phyloP scores from a whole-genome alignment of 1,139 yeast genomes.

The Candida sanyaensis region DNA sequence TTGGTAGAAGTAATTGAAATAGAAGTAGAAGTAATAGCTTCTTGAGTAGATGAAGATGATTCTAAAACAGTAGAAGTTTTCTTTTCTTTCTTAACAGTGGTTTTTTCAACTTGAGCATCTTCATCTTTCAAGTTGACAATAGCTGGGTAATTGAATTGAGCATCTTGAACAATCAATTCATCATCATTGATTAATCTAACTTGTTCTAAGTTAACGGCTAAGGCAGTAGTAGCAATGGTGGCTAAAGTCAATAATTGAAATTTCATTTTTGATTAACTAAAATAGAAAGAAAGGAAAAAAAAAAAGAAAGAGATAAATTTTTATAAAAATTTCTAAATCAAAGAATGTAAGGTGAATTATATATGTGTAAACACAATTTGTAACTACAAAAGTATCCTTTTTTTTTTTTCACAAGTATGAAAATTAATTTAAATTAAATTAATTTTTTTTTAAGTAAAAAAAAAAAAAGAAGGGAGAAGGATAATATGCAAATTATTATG shows the following conservation, averaged over 20 bases:
- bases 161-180: constrained; percentile 16
- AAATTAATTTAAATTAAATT: too few relatives aligned
- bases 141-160: constrained; percentile 15
- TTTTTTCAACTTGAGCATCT: constrained; percentile 12
- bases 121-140: constrained; percentile 15
- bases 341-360: too few relatives aligned
- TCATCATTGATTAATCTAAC: constrained; percentile 17
- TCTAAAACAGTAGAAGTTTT: constrained; percentile 5
- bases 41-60: constrained; percentile 3
- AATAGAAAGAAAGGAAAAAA: too few relatives aligned
- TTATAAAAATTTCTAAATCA: too few relatives aligned
- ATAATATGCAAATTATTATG: background rate
- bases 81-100: constrained; percentile 11
- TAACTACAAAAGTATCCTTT: too few relatives aligned
- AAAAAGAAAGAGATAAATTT: background rate
- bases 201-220: constrained; percentile 17
- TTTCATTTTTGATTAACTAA: constrained; percentile 9
- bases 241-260: constrained; percentile 13
- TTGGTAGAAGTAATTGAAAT: constrained; percentile 6
- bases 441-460: too few relatives aligned
- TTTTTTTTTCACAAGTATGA: too few relatives aligned
- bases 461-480: background rate
- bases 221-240: constrained; percentile 15
- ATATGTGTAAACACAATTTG: too few relatives aligned
- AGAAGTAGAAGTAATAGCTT: constrained; percentile 8